phyloP scores from a whole-genome alignment of 2,329 filamentous ascomycete species.

The Microdochium trichocladiopsis region DNA sequence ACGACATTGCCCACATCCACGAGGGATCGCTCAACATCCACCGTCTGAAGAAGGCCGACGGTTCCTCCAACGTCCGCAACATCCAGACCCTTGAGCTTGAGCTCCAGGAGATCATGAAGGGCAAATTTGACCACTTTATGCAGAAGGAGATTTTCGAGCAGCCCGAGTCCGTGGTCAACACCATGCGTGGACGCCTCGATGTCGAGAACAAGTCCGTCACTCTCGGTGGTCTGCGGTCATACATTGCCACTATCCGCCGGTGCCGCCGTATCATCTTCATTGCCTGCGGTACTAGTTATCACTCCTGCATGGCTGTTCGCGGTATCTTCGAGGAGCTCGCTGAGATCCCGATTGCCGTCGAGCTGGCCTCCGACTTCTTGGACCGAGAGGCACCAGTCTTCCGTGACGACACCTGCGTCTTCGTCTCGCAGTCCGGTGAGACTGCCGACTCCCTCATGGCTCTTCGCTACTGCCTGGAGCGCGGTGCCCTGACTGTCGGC shows the following conservation, averaged over 20 bases:
- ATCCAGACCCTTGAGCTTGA: conserved; percentile 99
- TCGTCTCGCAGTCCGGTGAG: conserved; percentile 97
- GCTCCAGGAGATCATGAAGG: conserved; percentile 99
- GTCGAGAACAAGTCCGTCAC: conserved; percentile 90
- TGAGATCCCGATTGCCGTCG: conserved; percentile 95
- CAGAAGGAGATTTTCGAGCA: conserved; percentile 99
- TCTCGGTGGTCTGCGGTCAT: conserved; percentile 89
- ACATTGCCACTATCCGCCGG: conserved; percentile 92
- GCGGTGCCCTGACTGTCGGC: conserved; percentile 92
- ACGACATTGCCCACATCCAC: conserved; percentile 99
- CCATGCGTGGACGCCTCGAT: conserved; percentile 98
- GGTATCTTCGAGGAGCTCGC: conserved; percentile 97
- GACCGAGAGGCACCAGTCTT: conserved; percentile 96
- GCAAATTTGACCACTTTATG: conserved; percentile 99
- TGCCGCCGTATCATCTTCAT: conserved; percentile 99
- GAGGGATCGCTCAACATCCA: conserved; percentile 99
- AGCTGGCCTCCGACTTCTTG: conserved; percentile 96
- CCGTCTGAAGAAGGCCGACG: conserved; percentile 93
- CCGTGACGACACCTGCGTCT: conserved; percentile 98
- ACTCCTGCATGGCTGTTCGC: conserved; percentile 99
- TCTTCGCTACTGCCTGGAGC: conserved; percentile 95
- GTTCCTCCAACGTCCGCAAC: conserved; percentile 90
- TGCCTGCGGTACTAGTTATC: conserved; percentile 95
- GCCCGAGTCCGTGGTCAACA: conserved; percentile 98
- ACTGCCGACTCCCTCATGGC: conserved; percentile 97